A percentile compares a stretch with the other conserved stretches of the same genome.
Conservation (phyloP, 1,139 yeast species). For the Debaryomyces fabryi region DNA sequence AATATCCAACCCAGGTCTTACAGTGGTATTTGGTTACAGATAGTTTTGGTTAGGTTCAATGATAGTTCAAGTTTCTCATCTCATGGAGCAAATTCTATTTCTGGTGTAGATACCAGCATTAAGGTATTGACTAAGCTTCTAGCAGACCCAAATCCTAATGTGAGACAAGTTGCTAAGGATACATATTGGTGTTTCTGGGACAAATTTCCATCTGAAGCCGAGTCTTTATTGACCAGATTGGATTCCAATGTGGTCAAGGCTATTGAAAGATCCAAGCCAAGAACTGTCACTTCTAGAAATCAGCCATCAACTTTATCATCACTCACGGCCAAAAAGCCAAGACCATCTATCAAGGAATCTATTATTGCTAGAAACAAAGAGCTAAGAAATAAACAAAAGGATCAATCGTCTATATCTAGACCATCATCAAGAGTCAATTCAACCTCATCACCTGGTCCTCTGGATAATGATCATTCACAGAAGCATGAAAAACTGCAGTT, state of each 20-base stretch:
- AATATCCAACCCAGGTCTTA: constrained; percentile 70
- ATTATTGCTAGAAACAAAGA: constrained; percentile 40
- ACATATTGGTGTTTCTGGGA: constrained; percentile 72
- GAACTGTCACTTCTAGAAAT: constrained; percentile 13
- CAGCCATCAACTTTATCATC: constrained; percentile 7
- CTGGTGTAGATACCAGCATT: constrained; percentile 50
- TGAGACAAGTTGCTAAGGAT: constrained; percentile 72
- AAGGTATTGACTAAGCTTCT: constrained; percentile 63
- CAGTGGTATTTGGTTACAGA: constrained; percentile 71
- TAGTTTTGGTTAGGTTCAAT: constrained; percentile 52
- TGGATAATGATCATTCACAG: constrained; percentile 1
- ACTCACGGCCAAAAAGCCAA: constrained; percentile 16
- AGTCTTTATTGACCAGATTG: constrained; percentile 52
- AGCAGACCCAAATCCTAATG: constrained; percentile 79
- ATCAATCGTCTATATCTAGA: constrained; percentile 20
- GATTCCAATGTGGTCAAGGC: constrained; percentile 43
- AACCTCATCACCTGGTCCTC: constrained; percentile 5
- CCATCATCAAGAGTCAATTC: constrained; percentile 26
- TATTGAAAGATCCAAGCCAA: constrained; percentile 54
- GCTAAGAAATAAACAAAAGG: constrained; percentile 26
- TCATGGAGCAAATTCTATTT: constrained; percentile 36
- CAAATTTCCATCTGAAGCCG: constrained; percentile 50
- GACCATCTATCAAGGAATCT: constrained; percentile 38
- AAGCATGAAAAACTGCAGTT: not conserved
- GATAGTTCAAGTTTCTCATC: constrained; percentile 25